These are phyloP conservation scores for Artemisia argyi DNA, from an alignment of 129 eudicot genomes.

Conservation along the genomic window DNA sequence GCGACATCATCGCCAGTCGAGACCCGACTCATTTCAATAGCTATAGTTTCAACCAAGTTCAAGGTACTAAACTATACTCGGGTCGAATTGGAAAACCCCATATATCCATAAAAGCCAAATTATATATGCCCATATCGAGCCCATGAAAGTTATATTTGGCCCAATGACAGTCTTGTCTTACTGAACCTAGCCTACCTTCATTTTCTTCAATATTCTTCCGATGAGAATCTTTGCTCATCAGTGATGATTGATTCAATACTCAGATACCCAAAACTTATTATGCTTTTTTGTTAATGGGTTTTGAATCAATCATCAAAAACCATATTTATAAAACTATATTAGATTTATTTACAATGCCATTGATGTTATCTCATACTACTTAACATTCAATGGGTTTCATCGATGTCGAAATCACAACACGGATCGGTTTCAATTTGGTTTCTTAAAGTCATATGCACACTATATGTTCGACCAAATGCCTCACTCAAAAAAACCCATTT, in stretches of 20 bases:
- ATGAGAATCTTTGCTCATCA: no score
- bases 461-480: conserved; percentile 47
- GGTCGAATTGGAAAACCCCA: no score
- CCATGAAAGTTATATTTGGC: background rate
- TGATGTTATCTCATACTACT: background rate
- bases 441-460: conserved; percentile 68
- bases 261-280: background rate
- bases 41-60: no score
- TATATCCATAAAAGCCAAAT: no score
- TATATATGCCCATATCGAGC: background rate
- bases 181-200: background rate
- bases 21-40: no score
- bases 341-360: background rate
- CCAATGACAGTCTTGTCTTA: background rate
- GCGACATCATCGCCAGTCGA: no score
- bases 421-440: conserved; percentile 51
- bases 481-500: conserved; percentile 33
- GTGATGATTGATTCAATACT: no score
- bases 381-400: conserved; percentile 15
- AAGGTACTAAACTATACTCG: no score
- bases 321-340: background rate
- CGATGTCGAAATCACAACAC: conserved; percentile 40
- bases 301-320: background rate
- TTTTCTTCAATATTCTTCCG: no score
- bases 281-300: background rate